Conservation (phyloP, 2,329 filamentous ascomycete species). For the Diaporthe humulicola region DNA sequence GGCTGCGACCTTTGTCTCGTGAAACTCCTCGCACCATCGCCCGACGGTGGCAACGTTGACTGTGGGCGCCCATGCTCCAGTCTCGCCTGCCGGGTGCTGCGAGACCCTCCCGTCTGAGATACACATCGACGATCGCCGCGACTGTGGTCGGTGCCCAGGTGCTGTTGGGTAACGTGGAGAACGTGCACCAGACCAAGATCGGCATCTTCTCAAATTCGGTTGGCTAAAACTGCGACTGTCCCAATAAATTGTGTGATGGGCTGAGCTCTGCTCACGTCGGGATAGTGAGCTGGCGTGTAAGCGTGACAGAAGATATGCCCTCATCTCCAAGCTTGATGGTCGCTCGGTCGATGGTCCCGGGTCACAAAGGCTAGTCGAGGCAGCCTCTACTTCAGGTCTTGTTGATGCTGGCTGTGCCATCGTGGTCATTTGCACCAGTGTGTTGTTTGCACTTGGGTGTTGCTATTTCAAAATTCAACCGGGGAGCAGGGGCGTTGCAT, state of each 20-base stretch:
- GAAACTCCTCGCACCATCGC: slow-evolving; percentile 13
- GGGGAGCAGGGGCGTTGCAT: not conserved
- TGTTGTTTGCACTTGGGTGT: not conserved
- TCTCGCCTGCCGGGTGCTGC: not conserved
- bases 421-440: not conserved
- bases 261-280: not conserved
- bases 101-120: no score
- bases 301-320: not conserved
- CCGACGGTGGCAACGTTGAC: not conserved
- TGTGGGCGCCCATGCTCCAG: not conserved
- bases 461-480: not conserved
- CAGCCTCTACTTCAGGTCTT: not conserved
- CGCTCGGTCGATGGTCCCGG: not conserved
- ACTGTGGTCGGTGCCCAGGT: not conserved
- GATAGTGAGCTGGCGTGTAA: not conserved
- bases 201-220: not conserved
- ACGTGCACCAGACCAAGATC: not conserved
- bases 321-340: not conserved
- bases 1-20: not conserved
- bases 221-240: not conserved
- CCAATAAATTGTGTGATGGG: not conserved
- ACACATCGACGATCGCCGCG: not conserved
- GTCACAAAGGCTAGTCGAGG: no score
- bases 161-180: no score
- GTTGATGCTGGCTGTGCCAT: not conserved